Conservation (phyloP, 2,329 filamentous ascomycete genomes). For the Curvularia hawaiiensis region DNA sequence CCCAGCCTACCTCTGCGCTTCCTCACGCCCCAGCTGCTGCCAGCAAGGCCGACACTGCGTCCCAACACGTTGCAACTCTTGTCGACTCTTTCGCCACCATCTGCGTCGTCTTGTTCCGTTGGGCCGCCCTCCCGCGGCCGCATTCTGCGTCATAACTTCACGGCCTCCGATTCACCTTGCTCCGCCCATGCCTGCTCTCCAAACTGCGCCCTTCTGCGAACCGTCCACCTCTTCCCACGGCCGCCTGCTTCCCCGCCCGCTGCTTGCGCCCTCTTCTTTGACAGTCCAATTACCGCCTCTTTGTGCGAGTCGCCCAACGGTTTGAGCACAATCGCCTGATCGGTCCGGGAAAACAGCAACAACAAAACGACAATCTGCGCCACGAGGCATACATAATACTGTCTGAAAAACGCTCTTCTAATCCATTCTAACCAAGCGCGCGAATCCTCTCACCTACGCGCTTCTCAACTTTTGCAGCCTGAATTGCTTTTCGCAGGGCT, state of each 20-base stretch:
- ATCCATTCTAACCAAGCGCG: background rate
- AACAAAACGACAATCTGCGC: slow-evolving; percentile 22
- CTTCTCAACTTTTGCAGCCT: slow-evolving; percentile 4
- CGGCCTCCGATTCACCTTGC: slow-evolving; percentile 8
- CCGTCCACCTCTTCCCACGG: slow-evolving; percentile 11
- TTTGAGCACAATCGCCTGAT: slow-evolving; percentile 22
- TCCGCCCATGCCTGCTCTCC: slow-evolving; percentile 9
- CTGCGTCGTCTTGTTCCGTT: background rate
- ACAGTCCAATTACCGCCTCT: slow-evolving; percentile 7
- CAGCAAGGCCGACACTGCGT: background rate
- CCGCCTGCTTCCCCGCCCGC: background rate
- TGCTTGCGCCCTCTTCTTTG: slow-evolving; percentile 14
- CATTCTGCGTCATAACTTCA: slow-evolving; percentile 10
- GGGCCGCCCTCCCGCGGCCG: background rate
- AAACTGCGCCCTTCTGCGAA: slow-evolving; percentile 9
- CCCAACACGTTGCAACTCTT: slow-evolving; percentile 6
- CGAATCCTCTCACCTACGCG: background rate
- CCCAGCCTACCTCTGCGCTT: slow-evolving; percentile 3
- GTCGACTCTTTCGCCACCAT: background rate
- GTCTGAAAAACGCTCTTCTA: slow-evolving; percentile 4
- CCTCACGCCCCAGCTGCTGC: background rate
- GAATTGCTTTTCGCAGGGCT: slow-evolving; percentile 10
- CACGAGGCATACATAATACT: slow-evolving; percentile 19
- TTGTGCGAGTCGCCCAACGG: slow-evolving; percentile 19
- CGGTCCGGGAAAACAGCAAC: slow-evolving; percentile 21